phyloP scores from a whole-genome alignment of 2,329 filamentous ascomycete species.

The Aspergillus jensenii region DNA sequence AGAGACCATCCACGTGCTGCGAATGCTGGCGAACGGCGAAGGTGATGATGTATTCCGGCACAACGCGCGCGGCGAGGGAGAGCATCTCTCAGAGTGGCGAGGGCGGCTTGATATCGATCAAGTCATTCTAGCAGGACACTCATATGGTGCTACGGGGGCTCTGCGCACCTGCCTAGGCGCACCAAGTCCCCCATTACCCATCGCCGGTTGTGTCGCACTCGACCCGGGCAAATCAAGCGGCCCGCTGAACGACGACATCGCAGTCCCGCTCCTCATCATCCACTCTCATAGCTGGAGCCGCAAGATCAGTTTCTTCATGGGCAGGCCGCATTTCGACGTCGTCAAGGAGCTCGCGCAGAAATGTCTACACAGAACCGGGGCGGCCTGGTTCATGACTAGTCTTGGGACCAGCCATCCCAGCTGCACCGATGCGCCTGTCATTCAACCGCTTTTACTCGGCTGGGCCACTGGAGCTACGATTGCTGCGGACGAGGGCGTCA shows the following conservation, averaged over 20 bases:
- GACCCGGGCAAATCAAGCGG: background rate
- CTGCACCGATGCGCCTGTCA: background rate
- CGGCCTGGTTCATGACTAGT: background rate
- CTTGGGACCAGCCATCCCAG: background rate
- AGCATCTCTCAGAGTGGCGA: background rate
- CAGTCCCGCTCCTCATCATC: background rate
- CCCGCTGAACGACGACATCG: background rate
- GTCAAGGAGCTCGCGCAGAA: background rate
- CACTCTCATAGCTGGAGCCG: slow-evolving; percentile 1
- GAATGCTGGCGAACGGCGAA: background rate
- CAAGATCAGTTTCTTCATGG: slow-evolving; percentile 1
- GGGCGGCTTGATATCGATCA: background rate
- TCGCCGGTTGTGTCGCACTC: background rate
- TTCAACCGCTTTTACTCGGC: background rate
- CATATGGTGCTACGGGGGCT: background rate
- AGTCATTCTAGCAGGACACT: background rate
- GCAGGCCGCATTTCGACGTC: background rate
- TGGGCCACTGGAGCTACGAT: background rate
- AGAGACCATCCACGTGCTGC: background rate
- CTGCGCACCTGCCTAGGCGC: background rate
- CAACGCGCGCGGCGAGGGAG: background rate
- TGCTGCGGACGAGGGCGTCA: background rate
- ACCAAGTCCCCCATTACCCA: background rate
- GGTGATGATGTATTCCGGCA: background rate
- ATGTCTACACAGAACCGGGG: background rate